Evolutionary conservation across 2,329 filamentous ascomycete genomes (phyloP), one percentile per base, ranked within the genome.

Genomic region (Fusarium sp.): DNA sequence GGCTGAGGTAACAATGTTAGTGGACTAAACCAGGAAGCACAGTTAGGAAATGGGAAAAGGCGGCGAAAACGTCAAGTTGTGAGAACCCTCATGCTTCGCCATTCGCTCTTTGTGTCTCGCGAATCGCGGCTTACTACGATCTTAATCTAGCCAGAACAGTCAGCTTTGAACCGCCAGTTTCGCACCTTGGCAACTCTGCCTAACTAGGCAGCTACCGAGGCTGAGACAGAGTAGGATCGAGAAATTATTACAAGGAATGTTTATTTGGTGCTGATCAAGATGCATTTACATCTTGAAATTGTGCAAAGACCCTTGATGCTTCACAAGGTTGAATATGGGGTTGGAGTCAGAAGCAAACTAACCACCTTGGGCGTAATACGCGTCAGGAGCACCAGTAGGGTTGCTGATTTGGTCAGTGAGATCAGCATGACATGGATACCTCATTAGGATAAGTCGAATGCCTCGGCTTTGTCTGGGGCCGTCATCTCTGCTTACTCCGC

Each of bases 61-160:
- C 18, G 23, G n/a, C 25, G n/a, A n/a, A 20, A 31, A 42, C 21
- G 15, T 11, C 8, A 29, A 9, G 23, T 43, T 31, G 9, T 15
- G 25, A 31, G 15, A 42, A 43, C 17, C 9, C n/a, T 23, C 4
- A 3, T 36, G 53, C 14, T 18, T 58, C 56, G 35, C 41, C 21
- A 58, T 59, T 58, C 52, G 52, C 37, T n/a, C 4, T 27, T 49
- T 18, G 8, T 31, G 18, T 9, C 20, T 59, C 53, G 35, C 23
- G 17, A 36, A 49, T 49, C 41, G 35, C 21, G 23, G 27, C n/a
- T 48, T 29, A 40, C 21, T 15, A 21, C 14, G 6, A 14, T 29
- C 6, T 6, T 10, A 11, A 14, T 13, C 27, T 35, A 27, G 52
- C 21, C 33, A 25, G 17, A 13, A 25, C 37, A 51, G 48, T 43